Evolutionary conservation across 108 stramenopile genomes (phyloP), one percentile per base, ranked within the genome.

Genomic region (Licmophora abbreviata): DNA sequence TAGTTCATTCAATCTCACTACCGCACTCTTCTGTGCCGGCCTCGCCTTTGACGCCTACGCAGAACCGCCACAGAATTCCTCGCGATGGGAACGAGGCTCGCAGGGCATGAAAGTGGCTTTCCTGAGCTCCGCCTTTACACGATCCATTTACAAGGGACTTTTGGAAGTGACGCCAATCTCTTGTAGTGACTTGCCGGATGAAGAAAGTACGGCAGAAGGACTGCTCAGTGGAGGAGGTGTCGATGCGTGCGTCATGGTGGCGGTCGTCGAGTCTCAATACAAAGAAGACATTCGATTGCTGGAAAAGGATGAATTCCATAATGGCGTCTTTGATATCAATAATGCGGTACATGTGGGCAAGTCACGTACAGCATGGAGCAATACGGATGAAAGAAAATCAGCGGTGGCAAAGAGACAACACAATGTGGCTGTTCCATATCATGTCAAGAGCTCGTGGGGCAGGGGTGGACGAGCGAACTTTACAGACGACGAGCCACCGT

Each of bases 31-130:
- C 51, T 76, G 76, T 40, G 83, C 70, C 23, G 87, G 87, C 4
- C 56, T 89, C 14, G 82, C 87, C 21, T 89, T 89, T 64, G 82
- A 84, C 54, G 73, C 83, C 50, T 89, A 89, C 66, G 66, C 71
- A 20, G 83, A 82, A 51, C 86, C 86, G 14, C 77, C 80, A 3
- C 48, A 64, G 14, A 67, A 74, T 64, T 82, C 81, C 9, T 67
- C 76, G 0, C 63, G 87, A 43, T 89, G 87, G 87, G 87, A 89
- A 59, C 53, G 63, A 10, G 83, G 87, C 11, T 78, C 76, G 10
- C 66, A 71, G 27, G 87, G 87, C 2, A 48, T 84, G 66, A 71
- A 79, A 32, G 82, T 89, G 7, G 87, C 87, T 22, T 89, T 88
- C 54, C 50, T 70, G 8, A 74, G 72, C 4, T 18, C 52, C 1